Conservation (phyloP, 2,329 filamentous ascomycete species). For the Leptographium galeiforme region DNA sequence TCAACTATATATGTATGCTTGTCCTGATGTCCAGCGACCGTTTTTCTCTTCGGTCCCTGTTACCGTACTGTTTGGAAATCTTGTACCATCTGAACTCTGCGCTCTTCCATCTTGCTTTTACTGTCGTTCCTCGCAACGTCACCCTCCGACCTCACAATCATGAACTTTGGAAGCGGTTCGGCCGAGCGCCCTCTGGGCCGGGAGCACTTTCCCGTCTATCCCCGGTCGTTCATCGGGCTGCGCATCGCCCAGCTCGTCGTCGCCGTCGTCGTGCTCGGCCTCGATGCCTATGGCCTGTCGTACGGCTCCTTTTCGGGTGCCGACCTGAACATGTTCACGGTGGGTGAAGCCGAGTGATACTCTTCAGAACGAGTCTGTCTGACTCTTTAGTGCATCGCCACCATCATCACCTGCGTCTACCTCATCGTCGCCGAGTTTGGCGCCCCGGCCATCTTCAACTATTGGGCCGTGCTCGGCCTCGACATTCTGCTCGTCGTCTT, state of each 20-base stretch:
- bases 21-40: no score
- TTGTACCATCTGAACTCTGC: no score
- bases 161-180: slow-evolving; percentile 9
- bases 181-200: slow-evolving; percentile 21
- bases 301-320: slow-evolving; percentile 22
- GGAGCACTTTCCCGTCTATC: slow-evolving; percentile 33
- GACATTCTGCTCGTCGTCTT: slow-evolving; percentile 38
- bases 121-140: no score
- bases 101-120: no score
- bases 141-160: not conserved
- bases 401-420: slow-evolving; percentile 32
- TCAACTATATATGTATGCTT: no score
- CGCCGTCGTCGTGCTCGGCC: slow-evolving; percentile 29
- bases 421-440: slow-evolving; percentile 28
- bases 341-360: no score
- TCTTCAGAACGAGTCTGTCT: no score
- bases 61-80: no score
- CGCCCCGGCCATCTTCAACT: slow-evolving; percentile 32
- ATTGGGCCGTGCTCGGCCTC: slow-evolving; percentile 36
- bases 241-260: slow-evolving; percentile 33
- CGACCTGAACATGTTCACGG: slow-evolving; percentile 24
- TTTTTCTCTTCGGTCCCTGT: no score
- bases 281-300: slow-evolving; percentile 29
- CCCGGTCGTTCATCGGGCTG: slow-evolving; percentile 27
- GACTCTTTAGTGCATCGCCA: slow-evolving; percentile 23